These are phyloP conservation scores for Aechmea fasciata DNA, from an alignment of 176 grass and related monocot species.

Conservation along the genomic window DNA sequence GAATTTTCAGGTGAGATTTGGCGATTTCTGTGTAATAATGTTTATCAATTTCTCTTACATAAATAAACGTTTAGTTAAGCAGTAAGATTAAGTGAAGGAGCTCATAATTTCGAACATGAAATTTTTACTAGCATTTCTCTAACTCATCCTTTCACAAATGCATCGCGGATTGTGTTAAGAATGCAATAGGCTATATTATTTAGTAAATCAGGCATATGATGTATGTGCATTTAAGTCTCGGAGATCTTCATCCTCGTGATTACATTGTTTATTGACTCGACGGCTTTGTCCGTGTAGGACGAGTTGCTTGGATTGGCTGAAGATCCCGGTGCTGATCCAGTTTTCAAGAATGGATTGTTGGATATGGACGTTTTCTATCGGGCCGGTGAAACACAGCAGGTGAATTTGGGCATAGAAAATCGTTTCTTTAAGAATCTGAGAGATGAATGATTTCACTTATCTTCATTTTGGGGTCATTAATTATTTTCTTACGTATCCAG, in stretches of 20 bases:
- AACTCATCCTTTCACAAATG: no score
- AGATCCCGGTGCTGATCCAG: slow-evolving; percentile 37
- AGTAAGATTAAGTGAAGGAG: no score
- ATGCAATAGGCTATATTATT: no score
- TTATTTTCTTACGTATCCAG: not conserved
- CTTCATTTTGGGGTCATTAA: not conserved
- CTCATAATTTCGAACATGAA: no score
- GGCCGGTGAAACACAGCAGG: slow-evolving; percentile 70
- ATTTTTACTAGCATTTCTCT: no score
- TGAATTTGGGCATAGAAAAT: slow-evolving; percentile 8
- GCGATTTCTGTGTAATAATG: no score
- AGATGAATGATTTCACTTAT: no score
- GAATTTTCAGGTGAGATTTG: slow-evolving; percentile 42
- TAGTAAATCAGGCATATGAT: not conserved
- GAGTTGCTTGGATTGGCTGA: slow-evolving; percentile 80
- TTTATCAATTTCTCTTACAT: no score
- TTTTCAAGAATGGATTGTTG: slow-evolving; percentile 39
- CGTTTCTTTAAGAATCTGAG: not conserved
- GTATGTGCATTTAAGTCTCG: not conserved
- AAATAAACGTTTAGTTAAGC: no score
- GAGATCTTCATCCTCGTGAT: not conserved
- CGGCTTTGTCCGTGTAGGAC: slow-evolving; percentile 38
- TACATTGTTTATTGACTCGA: not conserved
- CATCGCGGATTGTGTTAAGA: no score
- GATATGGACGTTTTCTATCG: slow-evolving; percentile 85